phyloP scores from a whole-genome alignment of 1,284 basidiomycete species.

The Puccinia coronata region DNA sequence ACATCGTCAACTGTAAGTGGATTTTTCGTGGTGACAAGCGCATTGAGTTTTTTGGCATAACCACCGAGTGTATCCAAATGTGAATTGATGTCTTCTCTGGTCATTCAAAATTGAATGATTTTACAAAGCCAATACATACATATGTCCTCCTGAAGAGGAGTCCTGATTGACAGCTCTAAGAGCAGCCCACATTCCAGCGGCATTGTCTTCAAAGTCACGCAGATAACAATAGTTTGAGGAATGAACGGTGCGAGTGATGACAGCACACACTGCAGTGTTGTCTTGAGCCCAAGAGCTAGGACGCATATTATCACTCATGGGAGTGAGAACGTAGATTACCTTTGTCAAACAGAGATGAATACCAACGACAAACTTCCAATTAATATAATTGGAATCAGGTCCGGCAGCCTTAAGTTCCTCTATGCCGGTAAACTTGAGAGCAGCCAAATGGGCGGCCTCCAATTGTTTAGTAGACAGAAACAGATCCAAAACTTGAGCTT shows the following conservation, averaged over 20 bases:
- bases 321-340: not conserved
- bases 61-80: not conserved
- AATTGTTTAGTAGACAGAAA: too few relatives aligned
- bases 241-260: not conserved
- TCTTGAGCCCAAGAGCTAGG: not conserved
- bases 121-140: not conserved
- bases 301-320: not conserved
- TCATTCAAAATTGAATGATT: not conserved
- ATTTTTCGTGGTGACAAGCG: not conserved
- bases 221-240: not conserved
- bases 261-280: too few relatives aligned
- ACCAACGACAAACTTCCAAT: not conserved
- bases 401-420: not conserved
- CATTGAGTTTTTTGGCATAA: not conserved
- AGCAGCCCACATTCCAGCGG: not conserved
- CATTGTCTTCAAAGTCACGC: too few relatives aligned
- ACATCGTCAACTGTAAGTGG: not conserved
- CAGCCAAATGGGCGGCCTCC: too few relatives aligned
- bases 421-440: not conserved
- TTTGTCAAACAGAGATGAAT: not conserved
- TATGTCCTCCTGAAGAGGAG: not conserved
- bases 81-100: not conserved
- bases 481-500: too few relatives aligned
- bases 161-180: not conserved
- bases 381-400: not conserved